phyloP scores from a whole-genome alignment of 2,329 filamentous ascomycete species.

The Cladosporium sp. region DNA sequence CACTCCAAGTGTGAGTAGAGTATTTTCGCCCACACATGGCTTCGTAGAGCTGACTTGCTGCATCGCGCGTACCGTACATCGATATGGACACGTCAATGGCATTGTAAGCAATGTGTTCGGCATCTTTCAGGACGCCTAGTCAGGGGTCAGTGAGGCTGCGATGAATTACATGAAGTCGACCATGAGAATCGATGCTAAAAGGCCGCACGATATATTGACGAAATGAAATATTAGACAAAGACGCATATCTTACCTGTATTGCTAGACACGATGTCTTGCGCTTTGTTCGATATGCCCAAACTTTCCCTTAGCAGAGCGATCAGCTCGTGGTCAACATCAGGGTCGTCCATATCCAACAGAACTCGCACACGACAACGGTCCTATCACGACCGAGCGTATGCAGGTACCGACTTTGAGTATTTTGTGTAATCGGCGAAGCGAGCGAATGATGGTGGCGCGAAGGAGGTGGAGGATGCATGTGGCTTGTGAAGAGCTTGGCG shows the following conservation, averaged over 20 bases:
- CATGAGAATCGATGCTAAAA: slow-evolving; percentile 29
- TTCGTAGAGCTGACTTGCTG: slow-evolving; percentile 71
- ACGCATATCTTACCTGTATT: slow-evolving; percentile 27
- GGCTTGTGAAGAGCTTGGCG: slow-evolving; percentile 5
- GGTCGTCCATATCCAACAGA: slow-evolving; percentile 69
- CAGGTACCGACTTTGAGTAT: slow-evolving; percentile 1
- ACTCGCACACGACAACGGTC: background rate
- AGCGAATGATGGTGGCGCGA: slow-evolving; percentile 3
- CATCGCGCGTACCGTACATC: slow-evolving; percentile 74
- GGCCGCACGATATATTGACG: background rate
- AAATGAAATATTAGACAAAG: background rate
- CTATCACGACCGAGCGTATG: background rate
- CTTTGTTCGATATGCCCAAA: slow-evolving; percentile 44
- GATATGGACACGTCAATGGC: slow-evolving; percentile 88
- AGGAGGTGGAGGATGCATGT: background rate
- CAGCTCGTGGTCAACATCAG: slow-evolving; percentile 84
- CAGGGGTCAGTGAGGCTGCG: background rate
- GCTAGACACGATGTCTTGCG: slow-evolving; percentile 23
- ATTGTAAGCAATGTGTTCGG: slow-evolving; percentile 86
- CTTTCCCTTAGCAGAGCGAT: slow-evolving; percentile 81
- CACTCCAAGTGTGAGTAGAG: slow-evolving; percentile 79
- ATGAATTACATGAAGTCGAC: slow-evolving; percentile 16
- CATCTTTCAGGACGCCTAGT: slow-evolving; percentile 71
- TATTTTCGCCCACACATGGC: slow-evolving; percentile 82
- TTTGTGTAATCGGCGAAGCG: slow-evolving; percentile 6